phyloP scores from a whole-genome alignment of 2,329 filamentous ascomycete species.

The Aspergillus intermedius region DNA sequence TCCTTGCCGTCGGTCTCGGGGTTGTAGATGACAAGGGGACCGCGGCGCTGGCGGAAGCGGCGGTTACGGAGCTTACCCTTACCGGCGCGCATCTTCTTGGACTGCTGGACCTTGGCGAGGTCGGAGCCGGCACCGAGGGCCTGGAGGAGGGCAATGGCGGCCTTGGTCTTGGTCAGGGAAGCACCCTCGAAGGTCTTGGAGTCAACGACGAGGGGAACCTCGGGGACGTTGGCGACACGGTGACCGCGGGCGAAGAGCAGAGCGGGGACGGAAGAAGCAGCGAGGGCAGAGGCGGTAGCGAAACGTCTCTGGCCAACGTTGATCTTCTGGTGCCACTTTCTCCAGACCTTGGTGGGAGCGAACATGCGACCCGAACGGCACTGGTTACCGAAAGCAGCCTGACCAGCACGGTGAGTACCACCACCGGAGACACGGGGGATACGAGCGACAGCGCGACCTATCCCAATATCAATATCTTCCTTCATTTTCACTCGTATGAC shows the following conservation, averaged over 20 bases:
- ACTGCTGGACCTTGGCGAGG: constrained; percentile 90
- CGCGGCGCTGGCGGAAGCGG: constrained; percentile 94
- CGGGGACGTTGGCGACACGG: constrained; percentile 83
- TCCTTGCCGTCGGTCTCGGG: constrained; percentile 92
- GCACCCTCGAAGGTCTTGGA: constrained; percentile 77
- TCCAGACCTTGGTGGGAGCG: constrained; percentile 99
- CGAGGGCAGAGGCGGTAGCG: constrained; percentile 93
- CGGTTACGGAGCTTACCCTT: constrained; percentile 98
- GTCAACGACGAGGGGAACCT: constrained; percentile 95
- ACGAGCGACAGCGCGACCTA: constrained; percentile 98
- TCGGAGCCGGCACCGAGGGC: constrained; percentile 85
- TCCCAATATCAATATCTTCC: constrained; percentile 7
- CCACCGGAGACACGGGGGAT: constrained; percentile 99
- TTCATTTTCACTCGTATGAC: neutral
- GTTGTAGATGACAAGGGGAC: constrained; percentile 96
- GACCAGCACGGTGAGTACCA: constrained; percentile 99
- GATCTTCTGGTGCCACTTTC: constrained; percentile 99
- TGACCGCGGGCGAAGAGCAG: constrained; percentile 96
- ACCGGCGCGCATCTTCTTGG: constrained; percentile 93
- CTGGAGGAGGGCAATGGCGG: constrained; percentile 79
- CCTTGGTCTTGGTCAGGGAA: constrained; percentile 79
- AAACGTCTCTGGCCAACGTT: constrained; percentile 98
- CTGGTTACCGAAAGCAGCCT: constrained; percentile 99
- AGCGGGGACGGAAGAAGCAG: constrained; percentile 89
- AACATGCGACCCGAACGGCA: constrained; percentile 99